Base-by-base conservation (phyloP, 768 basidiomycete genomes). In the Atractiella rhizophila region DNA sequence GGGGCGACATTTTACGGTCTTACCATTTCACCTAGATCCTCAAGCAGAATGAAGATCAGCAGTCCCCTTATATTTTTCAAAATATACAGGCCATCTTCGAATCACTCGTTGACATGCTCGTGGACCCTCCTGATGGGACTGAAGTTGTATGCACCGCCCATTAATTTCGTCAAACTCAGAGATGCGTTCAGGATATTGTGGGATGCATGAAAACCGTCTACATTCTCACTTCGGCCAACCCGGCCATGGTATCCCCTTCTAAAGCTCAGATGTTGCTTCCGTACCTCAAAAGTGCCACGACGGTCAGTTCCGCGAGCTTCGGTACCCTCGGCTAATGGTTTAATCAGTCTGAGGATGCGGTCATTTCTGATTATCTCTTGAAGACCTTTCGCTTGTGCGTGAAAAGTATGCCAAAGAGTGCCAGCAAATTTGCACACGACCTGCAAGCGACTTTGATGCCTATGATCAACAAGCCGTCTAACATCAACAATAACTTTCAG, bases 401-500 rank as follows among this genome's bases (percentile, higher is more conserved):
- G 25, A 80, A 81, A 2, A 67, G 73, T 47, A 76, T 88, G 74
- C 82, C 85, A 0, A 79, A 76, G 60, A 82, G 81, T 0, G 76
- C 81, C 1, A 24, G 25, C 5, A 42, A 28, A 10, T 94, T 96
- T 54, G 83, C 78, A 0, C 68, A 73, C 28, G 80, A 86, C 39
- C 64, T 98, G 15, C 83, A 88, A 50, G 56, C 64, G 5, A 66
- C 71, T 6, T 63, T 96, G 10, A 71, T 88, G 48, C 78, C 80
- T 0, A 85, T 96, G 85, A 75, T 98, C 30, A 66, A 80, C 51
- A 82, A 79, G 52, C 83, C 47, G 11, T 29, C 46, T 4, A 15
- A 18, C 2, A 35, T 40, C 5, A 48, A 36, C 33, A n/a, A n/a
- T n/a, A n/a, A n/a, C n/a, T 27, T 36, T 9, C 12, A 20, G 2